phyloP scores from a whole-genome alignment of 768 basidiomycete species.

The Strobilomyces dryophilus region DNA sequence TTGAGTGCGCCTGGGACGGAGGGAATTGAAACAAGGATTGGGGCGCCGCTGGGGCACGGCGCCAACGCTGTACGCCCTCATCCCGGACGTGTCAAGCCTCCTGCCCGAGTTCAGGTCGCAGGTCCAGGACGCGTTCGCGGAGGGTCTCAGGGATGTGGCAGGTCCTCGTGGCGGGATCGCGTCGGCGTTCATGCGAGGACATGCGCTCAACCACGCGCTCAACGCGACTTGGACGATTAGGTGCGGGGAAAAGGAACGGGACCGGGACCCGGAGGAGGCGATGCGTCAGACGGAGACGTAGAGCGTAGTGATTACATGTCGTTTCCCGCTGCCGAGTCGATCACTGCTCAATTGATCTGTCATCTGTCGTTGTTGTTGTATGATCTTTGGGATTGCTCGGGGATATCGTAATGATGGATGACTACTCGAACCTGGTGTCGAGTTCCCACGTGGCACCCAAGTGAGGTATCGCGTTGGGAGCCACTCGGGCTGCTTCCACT shows the following conservation, averaged over 20 bases:
- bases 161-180: slow-evolving; percentile 31
- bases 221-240: slow-evolving; percentile 10
- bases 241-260: not conserved
- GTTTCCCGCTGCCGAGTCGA: too few relatives aligned
- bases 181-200: slow-evolving; percentile 17
- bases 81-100: slow-evolving; percentile 30
- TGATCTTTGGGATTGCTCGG: not conserved
- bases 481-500: slow-evolving; percentile 58
- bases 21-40: slow-evolving; percentile 11
- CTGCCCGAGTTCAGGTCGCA: slow-evolving; percentile 28
- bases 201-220: slow-evolving; percentile 5
- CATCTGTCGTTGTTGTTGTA: too few relatives aligned
- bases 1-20: slow-evolving; percentile 27
- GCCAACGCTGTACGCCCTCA: slow-evolving; percentile 33
- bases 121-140: slow-evolving; percentile 41
- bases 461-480: slow-evolving; percentile 55
- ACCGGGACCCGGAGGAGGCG: not conserved
- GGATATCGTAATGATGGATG: not conserved
- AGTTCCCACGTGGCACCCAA: slow-evolving; percentile 11
- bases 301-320: not conserved
- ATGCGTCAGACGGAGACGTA: not conserved
- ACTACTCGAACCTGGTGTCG: not conserved
- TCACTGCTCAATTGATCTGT: not conserved
- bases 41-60: slow-evolving; percentile 17
- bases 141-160: slow-evolving; percentile 42